phyloP scores from a whole-genome alignment of 164 flowering plant species.

The Macadamia tetraphylla region DNA sequence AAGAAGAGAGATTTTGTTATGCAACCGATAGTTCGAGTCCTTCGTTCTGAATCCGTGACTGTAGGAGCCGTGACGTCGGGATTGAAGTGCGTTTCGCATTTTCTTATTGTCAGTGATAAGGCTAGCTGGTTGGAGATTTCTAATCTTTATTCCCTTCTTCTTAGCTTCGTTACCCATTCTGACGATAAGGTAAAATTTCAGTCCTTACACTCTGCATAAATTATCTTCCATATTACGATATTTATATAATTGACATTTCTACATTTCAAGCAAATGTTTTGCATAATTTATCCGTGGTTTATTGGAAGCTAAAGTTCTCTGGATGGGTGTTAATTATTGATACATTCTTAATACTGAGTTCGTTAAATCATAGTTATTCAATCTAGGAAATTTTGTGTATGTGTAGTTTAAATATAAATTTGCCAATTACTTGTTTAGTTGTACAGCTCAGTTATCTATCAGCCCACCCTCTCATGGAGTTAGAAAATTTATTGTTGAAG shows the following conservation, averaged over 20 bases:
- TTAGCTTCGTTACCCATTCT: conserved; percentile 49
- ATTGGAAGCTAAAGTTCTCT: not conserved
- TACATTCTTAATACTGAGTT: not conserved
- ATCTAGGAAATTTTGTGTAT: not conserved
- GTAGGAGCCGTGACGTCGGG: conserved; percentile 31
- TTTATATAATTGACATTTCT: not conserved
- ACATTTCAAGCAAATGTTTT: not conserved
- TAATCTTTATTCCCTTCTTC: conserved; percentile 36
- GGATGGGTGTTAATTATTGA: not conserved
- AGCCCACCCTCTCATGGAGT: too few relatives aligned
- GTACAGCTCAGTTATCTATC: too few relatives aligned
- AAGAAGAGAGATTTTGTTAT: conserved; percentile 34
- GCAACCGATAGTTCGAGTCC: conserved; percentile 29
- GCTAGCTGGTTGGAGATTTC: conserved; percentile 44
- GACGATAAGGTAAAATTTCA: conserved; percentile 47
- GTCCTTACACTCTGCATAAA: not conserved
- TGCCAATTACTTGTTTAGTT: too few relatives aligned
- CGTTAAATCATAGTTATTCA: too few relatives aligned
- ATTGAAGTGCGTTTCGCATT: conserved; percentile 47
- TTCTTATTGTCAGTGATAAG: conserved; percentile 37
- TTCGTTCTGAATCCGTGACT: conserved; percentile 21
- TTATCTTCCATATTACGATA: not conserved
- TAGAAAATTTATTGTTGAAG: too few relatives aligned
- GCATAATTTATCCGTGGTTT: not conserved
- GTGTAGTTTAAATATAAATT: not conserved